phyloP scores from a whole-genome alignment of 257 asterid genomes.

The Forsythia suspensa region DNA sequence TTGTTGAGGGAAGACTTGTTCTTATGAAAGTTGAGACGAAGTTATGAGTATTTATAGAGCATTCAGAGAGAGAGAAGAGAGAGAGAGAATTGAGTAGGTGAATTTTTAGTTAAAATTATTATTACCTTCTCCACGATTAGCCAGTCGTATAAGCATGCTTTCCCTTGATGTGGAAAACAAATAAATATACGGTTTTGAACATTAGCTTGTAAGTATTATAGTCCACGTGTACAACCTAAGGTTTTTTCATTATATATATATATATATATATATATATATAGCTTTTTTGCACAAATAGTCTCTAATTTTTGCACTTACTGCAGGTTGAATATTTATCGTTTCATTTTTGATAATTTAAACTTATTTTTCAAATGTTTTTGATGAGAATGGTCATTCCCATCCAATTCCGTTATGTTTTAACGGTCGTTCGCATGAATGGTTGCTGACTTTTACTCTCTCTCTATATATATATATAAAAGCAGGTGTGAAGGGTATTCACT shows the following conservation, averaged over 20 bases:
- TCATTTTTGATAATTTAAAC: too few species aligned
- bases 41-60: slow-evolving; percentile 40
- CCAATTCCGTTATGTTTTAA: too few species aligned
- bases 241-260: background rate
- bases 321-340: too few species aligned
- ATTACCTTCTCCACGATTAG: slow-evolving; percentile 30
- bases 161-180: background rate
- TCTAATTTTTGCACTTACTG: too few species aligned
- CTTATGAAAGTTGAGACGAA: slow-evolving; percentile 31
- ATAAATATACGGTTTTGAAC: background rate
- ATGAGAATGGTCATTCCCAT: too few species aligned
- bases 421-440: too few species aligned
- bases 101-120: slow-evolving; percentile 44
- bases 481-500: too few species aligned
- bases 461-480: too few species aligned
- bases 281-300: too few species aligned
- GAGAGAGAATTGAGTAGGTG: slow-evolving; percentile 50
- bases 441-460: too few species aligned
- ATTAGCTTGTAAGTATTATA: slow-evolving; percentile 1
- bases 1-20: slow-evolving; percentile 24
- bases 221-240: background rate
- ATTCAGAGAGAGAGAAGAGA: background rate
- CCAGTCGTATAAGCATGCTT: slow-evolving; percentile 17
- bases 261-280: too few species aligned
- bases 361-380: too few species aligned